Evolutionary conservation across 2,329 filamentous ascomycete genomes (phyloP).

Genomic region (Sclerotinia borealis): DNA sequence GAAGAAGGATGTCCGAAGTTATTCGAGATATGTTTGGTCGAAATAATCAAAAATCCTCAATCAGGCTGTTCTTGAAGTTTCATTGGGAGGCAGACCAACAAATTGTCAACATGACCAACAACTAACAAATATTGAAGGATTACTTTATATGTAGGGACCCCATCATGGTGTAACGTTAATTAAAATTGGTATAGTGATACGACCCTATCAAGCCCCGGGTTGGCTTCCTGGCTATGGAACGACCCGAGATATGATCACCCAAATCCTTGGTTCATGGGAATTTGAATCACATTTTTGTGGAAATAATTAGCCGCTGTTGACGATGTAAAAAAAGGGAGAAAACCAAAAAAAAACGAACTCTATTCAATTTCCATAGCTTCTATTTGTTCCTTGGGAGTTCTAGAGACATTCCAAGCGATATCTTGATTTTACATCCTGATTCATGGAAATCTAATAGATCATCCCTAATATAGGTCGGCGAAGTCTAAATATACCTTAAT

Average conservation of each 20-base stretch:
- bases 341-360: background rate
- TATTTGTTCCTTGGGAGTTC: background rate
- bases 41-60: background rate
- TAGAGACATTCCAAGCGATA: background rate
- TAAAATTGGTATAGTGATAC: background rate
- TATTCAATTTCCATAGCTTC: background rate
- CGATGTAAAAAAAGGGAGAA: slow-evolving; percentile 13
- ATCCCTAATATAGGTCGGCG: slow-evolving; percentile 7
- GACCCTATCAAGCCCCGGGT: slow-evolving; percentile 3
- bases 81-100: background rate
- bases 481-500: background rate
- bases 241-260: slow-evolving; percentile 26
- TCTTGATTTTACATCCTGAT: background rate
- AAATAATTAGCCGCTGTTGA: slow-evolving; percentile 13
- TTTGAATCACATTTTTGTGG: background rate
- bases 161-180: background rate
- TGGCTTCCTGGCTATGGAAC: slow-evolving; percentile 17
- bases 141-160: background rate
- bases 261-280: slow-evolving; percentile 23
- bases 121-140: background rate
- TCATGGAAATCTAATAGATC: too few relatives aligned
- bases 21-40: background rate
- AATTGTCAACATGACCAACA: background rate
- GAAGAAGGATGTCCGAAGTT: background rate
- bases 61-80: background rate